Evolutionary conservation across 805 yeast genomes (phyloP).

Genomic region (Scheffersomyces stipitis): DNA sequence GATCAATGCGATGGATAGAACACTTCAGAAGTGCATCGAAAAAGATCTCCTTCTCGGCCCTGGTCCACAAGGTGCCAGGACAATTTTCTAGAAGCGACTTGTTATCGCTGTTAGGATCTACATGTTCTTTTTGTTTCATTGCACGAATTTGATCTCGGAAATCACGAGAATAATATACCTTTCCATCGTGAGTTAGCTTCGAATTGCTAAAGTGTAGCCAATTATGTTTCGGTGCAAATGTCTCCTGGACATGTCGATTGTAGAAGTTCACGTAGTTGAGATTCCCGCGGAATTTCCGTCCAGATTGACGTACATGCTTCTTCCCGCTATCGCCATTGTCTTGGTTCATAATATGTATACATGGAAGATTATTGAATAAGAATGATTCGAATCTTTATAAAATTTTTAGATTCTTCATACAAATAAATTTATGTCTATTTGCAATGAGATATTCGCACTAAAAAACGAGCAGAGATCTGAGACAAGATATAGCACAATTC

Average conservation of each 20-base stretch:
- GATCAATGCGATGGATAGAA: constrained; percentile 48
- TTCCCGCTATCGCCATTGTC: too few species aligned
- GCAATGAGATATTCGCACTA: too few species aligned
- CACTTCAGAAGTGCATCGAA: constrained; percentile 49
- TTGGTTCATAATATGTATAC: too few species aligned
- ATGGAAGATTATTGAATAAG: too few species aligned
- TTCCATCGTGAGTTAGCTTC: constrained; percentile 14
- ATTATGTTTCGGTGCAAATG: constrained; percentile 9
- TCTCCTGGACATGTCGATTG: constrained; percentile 26
- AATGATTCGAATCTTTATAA: too few species aligned
- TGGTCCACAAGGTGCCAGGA: constrained; percentile 46
- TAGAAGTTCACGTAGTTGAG: constrained; percentile 26
- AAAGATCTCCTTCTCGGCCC: constrained; percentile 50
- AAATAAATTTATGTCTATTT: too few species aligned
- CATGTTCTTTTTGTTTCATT: too few species aligned
- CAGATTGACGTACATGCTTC: too few species aligned
- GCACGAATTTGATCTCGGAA: background rate
- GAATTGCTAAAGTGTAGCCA: constrained; percentile 6
- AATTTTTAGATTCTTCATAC: too few species aligned
- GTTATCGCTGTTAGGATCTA: too few species aligned
- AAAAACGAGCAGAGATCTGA: too few species aligned
- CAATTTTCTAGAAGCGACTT: background rate
- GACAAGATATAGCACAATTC: too few species aligned
- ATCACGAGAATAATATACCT: constrained; percentile 9
- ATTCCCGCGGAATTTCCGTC: constrained; percentile 30